A percentile compares a stretch with the other conserved stretches of the same genome.
Conservation (phyloP, 495 filamentous ascomycete genomes). For the Poronia punctata region DNA sequence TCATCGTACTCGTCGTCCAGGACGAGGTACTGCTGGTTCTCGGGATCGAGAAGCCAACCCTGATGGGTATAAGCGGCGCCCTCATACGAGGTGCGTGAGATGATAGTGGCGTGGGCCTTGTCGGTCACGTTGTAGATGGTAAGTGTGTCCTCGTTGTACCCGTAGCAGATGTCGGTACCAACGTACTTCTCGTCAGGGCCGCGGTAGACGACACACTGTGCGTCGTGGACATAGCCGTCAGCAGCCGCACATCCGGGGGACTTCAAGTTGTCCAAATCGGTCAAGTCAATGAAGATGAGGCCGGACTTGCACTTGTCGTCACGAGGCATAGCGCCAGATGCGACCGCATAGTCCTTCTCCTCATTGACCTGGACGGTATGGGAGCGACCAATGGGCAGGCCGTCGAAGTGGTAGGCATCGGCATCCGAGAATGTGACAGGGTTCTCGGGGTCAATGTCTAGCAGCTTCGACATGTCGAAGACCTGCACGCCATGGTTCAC, state of each 20-base stretch:
- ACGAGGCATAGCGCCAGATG: slow-evolving; percentile 43
- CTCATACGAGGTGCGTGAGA: slow-evolving; percentile 51
- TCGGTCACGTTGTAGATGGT: slow-evolving; percentile 53
- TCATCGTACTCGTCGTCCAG: slow-evolving; percentile 59
- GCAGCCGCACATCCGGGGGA: slow-evolving; percentile 44
- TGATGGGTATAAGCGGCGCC: slow-evolving; percentile 56
- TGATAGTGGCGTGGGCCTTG: slow-evolving; percentile 39
- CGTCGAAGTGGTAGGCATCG: slow-evolving; percentile 32
- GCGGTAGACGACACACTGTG: slow-evolving; percentile 52
- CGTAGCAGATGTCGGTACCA: slow-evolving; percentile 54
- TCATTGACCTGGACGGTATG: slow-evolving; percentile 50
- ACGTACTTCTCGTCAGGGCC: slow-evolving; percentile 48
- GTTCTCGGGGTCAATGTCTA: slow-evolving; percentile 19
- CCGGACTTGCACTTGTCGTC: slow-evolving; percentile 40
- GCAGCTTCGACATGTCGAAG: slow-evolving; percentile 44
- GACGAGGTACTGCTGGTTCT: slow-evolving; percentile 48
- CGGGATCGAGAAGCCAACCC: slow-evolving; percentile 50
- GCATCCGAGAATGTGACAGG: slow-evolving; percentile 27
- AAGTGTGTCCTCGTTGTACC: slow-evolving; percentile 47
- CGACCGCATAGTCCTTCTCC: slow-evolving; percentile 44
- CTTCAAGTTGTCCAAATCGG: slow-evolving; percentile 41
- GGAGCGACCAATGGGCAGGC: slow-evolving; percentile 39
- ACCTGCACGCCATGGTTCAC: slow-evolving; percentile 43
- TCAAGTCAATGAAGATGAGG: slow-evolving; percentile 50
- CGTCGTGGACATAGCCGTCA: slow-evolving; percentile 57